phyloP scores from a whole-genome alignment of 768 basidiomycete genomes.

The Psilocybe cubensis region DNA sequence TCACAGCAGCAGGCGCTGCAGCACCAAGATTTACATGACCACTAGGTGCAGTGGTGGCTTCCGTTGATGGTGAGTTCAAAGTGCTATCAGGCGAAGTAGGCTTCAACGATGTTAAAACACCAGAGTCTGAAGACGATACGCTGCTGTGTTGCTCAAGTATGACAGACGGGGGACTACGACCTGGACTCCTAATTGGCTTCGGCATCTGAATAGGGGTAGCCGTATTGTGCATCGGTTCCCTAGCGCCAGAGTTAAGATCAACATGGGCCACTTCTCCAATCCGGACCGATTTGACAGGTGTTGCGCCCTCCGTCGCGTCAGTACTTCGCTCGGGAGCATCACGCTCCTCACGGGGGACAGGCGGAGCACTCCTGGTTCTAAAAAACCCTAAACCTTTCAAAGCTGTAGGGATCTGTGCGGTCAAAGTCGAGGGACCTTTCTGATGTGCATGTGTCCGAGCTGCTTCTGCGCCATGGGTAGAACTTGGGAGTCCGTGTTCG shows the following conservation, averaged over 20 bases:
- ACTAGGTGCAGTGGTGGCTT: background rate
- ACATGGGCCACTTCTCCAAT: conserved; percentile 1
- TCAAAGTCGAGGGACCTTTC: conserved; percentile 8
- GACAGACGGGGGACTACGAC: conserved; percentile 20
- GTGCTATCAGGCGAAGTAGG: background rate
- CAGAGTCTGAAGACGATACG: conserved; percentile 25
- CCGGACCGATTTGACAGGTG: conserved; percentile 15
- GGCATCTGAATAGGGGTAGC: conserved; percentile 22
- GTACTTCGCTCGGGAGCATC: conserved; percentile 3
- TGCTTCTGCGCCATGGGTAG: background rate
- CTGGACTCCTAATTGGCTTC: conserved; percentile 16
- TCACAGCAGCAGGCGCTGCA: background rate
- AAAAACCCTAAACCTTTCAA: conserved; percentile 54
- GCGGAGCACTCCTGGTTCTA: conserved; percentile 61
- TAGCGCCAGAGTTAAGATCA: background rate
- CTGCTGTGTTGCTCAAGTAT: conserved; percentile 33
- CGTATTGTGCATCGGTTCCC: background rate
- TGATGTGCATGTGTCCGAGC: background rate
- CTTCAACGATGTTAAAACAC: background rate
- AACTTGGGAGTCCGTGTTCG: background rate
- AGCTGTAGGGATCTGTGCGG: conserved; percentile 40
- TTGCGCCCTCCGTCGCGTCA: conserved; percentile 7
- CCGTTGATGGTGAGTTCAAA: background rate
- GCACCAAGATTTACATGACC: too few relatives aligned
- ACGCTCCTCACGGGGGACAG: conserved; percentile 45